Evolutionary conservation across 2,329 filamentous ascomycete genomes (phyloP).

Genomic region (Colletotrichum truncatum): DNA sequence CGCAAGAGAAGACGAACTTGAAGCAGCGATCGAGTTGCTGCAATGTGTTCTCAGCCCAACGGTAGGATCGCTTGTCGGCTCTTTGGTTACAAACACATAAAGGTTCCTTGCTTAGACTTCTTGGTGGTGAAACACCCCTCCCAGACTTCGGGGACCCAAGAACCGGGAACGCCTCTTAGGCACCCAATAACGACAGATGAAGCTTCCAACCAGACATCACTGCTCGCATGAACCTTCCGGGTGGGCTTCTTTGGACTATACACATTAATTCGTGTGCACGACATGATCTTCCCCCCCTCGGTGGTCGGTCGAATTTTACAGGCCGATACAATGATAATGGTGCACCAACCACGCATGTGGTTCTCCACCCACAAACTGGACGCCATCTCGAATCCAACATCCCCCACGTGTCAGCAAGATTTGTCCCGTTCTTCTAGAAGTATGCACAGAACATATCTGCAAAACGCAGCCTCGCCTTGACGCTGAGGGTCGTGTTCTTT

Average conservation of each 20-base stretch:
- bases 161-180: not conserved
- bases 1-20: not conserved
- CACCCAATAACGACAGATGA: not conserved
- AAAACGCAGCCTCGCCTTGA: too few species aligned
- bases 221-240: not conserved
- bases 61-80: not conserved
- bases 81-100: not conserved
- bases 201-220: not conserved
- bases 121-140: conserved; percentile 4
- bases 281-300: not conserved
- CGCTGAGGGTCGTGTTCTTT: not conserved
- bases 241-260: not conserved
- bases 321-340: not conserved
- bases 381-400: not conserved
- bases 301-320: not conserved
- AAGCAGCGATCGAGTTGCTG: not conserved
- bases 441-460: not conserved
- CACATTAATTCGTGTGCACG: not conserved
- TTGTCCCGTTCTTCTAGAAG: not conserved
- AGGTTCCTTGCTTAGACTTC: conserved; percentile 3
- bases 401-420: not conserved
- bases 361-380: not conserved
- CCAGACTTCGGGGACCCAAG: not conserved
- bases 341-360: not conserved
- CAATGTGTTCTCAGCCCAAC: not conserved